Conservation (phyloP, 192 early-diverging fungal species). For the Coemansia sp. region DNA sequence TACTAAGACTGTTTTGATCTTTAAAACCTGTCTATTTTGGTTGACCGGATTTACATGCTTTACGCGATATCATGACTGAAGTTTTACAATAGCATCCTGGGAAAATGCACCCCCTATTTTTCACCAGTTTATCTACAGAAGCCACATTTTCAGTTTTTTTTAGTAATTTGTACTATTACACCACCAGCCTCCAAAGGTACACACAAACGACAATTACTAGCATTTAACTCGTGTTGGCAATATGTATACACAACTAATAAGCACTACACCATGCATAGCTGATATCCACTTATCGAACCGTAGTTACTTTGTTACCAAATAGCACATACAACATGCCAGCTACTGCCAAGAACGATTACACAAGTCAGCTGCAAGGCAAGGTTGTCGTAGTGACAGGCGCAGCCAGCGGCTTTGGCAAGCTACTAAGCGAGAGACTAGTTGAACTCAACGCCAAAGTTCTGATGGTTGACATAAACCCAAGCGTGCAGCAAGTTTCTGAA, state of each 20-base stretch:
- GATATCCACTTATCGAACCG: neutral
- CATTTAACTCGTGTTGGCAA: neutral
- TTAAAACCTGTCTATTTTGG: no score
- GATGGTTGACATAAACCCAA: constrained; percentile 32
- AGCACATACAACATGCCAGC: neutral
- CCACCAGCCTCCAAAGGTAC: no score
- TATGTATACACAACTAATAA: neutral
- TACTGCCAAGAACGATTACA: neutral
- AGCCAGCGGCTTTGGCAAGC: constrained; percentile 44
- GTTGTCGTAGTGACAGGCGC: constrained; percentile 48
- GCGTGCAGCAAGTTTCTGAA: constrained; percentile 18
- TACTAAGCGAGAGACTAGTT: constrained; percentile 24
- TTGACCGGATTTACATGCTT: no score
- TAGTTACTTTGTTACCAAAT: neutral
- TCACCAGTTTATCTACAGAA: no score
- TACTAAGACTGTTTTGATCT: no score
- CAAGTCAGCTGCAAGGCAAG: constrained; percentile 17
- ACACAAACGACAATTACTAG: no score
- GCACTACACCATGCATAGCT: neutral
- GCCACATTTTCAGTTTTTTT: no score
- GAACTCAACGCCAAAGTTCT: constrained; percentile 23
- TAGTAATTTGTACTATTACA: no score
- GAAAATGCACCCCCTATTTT: no score
- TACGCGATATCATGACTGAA: no score
- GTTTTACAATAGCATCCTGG: no score